Base-by-base conservation (phyloP, 495 filamentous ascomycete genomes). In the Astrocystis sublimbata region DNA sequence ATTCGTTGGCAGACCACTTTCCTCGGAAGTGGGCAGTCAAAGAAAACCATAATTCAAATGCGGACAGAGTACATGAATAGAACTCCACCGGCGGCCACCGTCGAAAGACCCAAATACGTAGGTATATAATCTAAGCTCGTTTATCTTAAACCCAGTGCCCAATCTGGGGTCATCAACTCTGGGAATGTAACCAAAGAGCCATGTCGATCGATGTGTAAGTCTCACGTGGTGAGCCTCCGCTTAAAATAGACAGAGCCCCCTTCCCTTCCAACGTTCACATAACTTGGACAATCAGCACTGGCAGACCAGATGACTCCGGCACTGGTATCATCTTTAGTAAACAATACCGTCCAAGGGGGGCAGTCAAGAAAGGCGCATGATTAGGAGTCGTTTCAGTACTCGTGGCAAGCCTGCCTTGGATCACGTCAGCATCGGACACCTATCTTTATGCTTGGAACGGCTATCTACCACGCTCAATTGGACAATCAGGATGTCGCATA, bases 161-260 rank as follows among this genome's bases (percentile, higher is more conserved):
- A 31, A 45, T 26, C 24, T 36, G 2, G 52, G 40, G 40, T 45
- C 54, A 46, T 43, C 30, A 19, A 49, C 21, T 42, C 40, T 30
- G 19, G 31, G 17, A 38, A 26, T 58, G 56, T 42, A 58, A 47
- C 41, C 56, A 49, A 30, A 26, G 38, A 31, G 40, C 35, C 23
- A 36, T 8, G 56, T 58, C 56, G 56, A 58, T 58, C 42, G 49
- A 58, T 38, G 54, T 41, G 54, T 41, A 43, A 12, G 23, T 45
- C 41, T 7, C 13, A 7, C 30, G 12, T 15, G 30, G 35, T 2
- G 24, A 41, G 36, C 3, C 54, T 24, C 46, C 38, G 46, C 42
- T 24, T 15, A 19, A n/a, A 56, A n/a, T n/a, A 19, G 23, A 21
- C 9, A 33, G 31, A 21, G n/a, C 28, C 41, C 30, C 19, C 31